phyloP scores from a whole-genome alignment of 306 rosid genomes.

The Alnus glutinosa region DNA sequence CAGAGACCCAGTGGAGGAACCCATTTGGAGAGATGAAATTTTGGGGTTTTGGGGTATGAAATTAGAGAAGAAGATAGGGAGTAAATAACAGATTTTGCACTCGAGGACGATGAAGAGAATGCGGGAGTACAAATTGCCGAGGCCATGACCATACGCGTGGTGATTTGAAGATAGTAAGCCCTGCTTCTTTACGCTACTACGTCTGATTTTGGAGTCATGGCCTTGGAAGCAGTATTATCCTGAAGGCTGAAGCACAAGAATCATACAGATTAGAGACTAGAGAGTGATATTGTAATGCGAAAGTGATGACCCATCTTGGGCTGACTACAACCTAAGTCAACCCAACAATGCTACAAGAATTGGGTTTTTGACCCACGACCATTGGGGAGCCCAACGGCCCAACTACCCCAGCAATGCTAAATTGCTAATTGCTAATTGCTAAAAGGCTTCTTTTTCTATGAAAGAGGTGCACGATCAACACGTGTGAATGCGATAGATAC shows the following conservation, averaged over 20 bases:
- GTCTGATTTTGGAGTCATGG: conserved; percentile 21
- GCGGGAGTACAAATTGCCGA: conserved; percentile 46
- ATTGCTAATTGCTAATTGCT: too few relatives aligned
- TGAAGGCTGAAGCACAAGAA: not conserved
- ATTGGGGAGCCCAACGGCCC: not conserved
- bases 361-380: not conserved
- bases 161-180: conserved; percentile 27
- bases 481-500: too few relatives aligned
- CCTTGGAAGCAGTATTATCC: conserved; percentile 23
- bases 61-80: conserved; percentile 30
- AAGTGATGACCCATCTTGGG: not conserved
- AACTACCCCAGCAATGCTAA: not conserved
- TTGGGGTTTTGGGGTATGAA: conserved; percentile 34
- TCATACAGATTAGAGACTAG: not conserved
- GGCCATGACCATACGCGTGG: conserved; percentile 54
- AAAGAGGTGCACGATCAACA: too few relatives aligned
- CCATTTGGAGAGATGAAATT: conserved; percentile 38
- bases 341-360: not conserved
- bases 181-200: not conserved
- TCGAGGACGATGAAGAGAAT: conserved; percentile 33
- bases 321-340: not conserved
- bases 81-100: conserved; percentile 32
- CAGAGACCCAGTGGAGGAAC: conserved; percentile 51
- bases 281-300: not conserved
- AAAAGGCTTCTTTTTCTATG: too few relatives aligned